These are phyloP conservation scores for Chlamydomonas incerta DNA, from an alignment of 139 green algal genomes.

Conservation along the genomic window DNA sequence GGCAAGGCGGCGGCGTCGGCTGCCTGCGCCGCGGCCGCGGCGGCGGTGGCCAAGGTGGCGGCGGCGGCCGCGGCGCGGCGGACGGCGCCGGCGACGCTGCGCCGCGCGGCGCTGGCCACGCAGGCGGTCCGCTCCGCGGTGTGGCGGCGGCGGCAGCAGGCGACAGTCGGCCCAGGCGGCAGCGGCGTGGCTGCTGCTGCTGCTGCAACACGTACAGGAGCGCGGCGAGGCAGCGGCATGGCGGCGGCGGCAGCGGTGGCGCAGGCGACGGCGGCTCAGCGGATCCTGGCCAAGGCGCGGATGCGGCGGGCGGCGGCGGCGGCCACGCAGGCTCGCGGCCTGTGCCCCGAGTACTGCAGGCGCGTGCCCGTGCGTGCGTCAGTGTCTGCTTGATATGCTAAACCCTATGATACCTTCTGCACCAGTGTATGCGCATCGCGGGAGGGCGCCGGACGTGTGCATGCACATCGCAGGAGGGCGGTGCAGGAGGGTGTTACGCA, in stretches of 20 bases:
- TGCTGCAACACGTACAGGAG: background rate
- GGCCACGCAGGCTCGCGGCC: constrained; percentile 24
- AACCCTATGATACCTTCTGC: too few species aligned
- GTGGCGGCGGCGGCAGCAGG: background rate
- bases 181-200: background rate
- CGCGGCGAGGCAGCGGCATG: background rate
- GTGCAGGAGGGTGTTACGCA: too few species aligned
- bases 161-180: background rate
- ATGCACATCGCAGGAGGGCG: too few species aligned
- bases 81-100: background rate
- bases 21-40: background rate
- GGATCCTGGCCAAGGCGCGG: constrained; percentile 40
- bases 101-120: background rate
- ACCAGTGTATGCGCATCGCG: too few species aligned
- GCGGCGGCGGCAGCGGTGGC: background rate
- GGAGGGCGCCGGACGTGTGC: too few species aligned
- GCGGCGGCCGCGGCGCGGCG: background rate
- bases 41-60: background rate
- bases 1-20: constrained; percentile 23
- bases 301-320: constrained; percentile 21
- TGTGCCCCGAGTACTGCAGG: constrained; percentile 57
- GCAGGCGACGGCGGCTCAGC: constrained; percentile 4
- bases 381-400: too few species aligned
- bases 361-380: background rate
- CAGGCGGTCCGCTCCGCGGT: background rate